Conservation (phyloP, 2,329 filamentous ascomycete genomes). For the Triangularia verruculosa region DNA sequence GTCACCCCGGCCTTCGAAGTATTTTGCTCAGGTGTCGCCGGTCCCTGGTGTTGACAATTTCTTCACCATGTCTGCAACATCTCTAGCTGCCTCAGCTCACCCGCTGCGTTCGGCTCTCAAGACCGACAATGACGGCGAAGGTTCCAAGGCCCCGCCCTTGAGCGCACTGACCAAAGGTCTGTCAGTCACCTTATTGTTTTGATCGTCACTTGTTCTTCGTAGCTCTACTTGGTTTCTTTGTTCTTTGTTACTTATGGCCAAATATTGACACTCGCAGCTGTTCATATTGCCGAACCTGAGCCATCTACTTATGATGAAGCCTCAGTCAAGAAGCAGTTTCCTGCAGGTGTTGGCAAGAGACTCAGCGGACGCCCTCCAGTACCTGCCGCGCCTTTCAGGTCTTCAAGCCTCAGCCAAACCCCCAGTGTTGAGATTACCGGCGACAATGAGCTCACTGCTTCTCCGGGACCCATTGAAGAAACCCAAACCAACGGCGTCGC, state of each 20-base stretch:
- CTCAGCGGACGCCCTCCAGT: slow-evolving; percentile 44
- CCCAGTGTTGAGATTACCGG: slow-evolving; percentile 35
- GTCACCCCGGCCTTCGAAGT: slow-evolving; percentile 8
- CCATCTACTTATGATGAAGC: slow-evolving; percentile 37
- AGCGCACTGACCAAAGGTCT: slow-evolving; percentile 44
- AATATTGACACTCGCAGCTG: slow-evolving; percentile 37
- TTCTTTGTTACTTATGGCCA: not conserved
- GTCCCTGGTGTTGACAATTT: slow-evolving; percentile 7
- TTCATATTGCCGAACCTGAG: slow-evolving; percentile 57
- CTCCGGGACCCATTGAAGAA: slow-evolving; percentile 30
- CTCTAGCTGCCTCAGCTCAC: slow-evolving; percentile 20
- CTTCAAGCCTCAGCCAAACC: slow-evolving; percentile 42
- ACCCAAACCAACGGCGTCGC: slow-evolving; percentile 26
- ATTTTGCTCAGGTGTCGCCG: slow-evolving; percentile 7
- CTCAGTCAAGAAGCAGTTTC: slow-evolving; percentile 43
- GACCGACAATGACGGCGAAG: slow-evolving; percentile 41
- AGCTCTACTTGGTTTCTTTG: slow-evolving; percentile 3
- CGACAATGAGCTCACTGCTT: slow-evolving; percentile 18
- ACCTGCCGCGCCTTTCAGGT: slow-evolving; percentile 41
- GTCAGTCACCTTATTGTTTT: slow-evolving; percentile 25
- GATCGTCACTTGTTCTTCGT: not conserved
- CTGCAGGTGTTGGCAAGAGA: slow-evolving; percentile 42
- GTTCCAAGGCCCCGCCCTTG: slow-evolving; percentile 37
- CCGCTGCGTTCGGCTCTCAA: slow-evolving; percentile 35
- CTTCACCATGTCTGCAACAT: slow-evolving; percentile 23